A percentile compares a stretch with the other conserved stretches of the same genome.
phyloP scores from a whole-genome alignment of 2,329 filamentous ascomycete genomes.

The Pleurostoma richardsiae region DNA sequence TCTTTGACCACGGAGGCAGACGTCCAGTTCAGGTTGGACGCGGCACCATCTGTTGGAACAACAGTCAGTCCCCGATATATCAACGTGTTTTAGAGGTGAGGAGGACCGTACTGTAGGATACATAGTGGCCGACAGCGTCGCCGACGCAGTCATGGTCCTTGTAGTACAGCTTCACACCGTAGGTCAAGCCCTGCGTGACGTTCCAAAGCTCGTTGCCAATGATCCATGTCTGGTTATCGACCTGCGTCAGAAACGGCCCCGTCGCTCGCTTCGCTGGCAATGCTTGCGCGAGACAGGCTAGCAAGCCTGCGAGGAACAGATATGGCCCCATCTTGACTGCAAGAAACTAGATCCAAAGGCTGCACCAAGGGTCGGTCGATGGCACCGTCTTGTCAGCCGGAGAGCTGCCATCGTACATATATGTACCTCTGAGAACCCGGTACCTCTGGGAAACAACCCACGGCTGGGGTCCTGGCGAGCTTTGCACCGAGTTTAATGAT shows the following conservation, averaged over 20 bases:
- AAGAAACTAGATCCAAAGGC: no score
- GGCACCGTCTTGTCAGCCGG: no score
- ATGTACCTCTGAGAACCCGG: no score
- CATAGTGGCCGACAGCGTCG: conserved; percentile 22
- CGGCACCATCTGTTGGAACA: conserved; percentile 32
- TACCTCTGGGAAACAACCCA: no score
- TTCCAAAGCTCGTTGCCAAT: conserved; percentile 25
- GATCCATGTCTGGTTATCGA: conserved; percentile 20
- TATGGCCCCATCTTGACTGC: no score
- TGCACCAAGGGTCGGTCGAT: no score
- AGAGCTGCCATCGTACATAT: no score
- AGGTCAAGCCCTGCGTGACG: conserved; percentile 18
- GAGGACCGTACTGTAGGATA: conserved; percentile 19
- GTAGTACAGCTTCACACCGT: conserved; percentile 20
- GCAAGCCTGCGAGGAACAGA: background rate
- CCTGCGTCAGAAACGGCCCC: conserved; percentile 18
- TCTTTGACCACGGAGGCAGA: conserved; percentile 33
- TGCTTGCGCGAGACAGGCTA: background rate
- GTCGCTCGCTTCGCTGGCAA: conserved; percentile 1
- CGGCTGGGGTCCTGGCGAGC: no score
- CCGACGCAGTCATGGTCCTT: conserved; percentile 22
- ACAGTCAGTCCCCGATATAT: background rate
- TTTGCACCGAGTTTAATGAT: no score
- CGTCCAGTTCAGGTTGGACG: conserved; percentile 40
- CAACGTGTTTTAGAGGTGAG: background rate